These are phyloP conservation scores for Epichloe amarillans DNA, from an alignment of 2,329 filamentous ascomycete genomes.

Conservation along the genomic window DNA sequence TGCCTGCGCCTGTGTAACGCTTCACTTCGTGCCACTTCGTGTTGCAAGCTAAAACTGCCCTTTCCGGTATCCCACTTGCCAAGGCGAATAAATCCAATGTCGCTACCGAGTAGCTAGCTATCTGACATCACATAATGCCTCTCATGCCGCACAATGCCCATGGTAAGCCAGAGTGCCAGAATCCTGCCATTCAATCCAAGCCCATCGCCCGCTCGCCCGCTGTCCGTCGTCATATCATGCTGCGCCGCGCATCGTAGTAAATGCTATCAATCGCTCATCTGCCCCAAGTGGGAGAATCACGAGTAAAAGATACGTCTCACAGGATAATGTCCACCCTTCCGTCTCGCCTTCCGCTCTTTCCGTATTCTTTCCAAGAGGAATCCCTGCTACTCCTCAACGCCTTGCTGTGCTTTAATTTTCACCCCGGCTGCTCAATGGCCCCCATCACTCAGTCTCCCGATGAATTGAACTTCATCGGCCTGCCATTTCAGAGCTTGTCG, in stretches of 20 bases:
- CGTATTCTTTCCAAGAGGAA: not conserved
- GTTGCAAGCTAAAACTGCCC: not conserved
- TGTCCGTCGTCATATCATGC: not conserved
- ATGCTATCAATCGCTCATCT: too few relatives aligned
- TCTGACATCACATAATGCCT: not conserved
- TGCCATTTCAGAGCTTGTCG: conserved; percentile 60
- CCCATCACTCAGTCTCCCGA: conserved; percentile 43
- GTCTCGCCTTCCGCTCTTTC: not conserved
- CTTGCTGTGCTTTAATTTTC: not conserved
- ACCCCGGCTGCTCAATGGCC: not conserved
- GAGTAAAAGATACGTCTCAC: too few relatives aligned
- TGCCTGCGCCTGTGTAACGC: too few relatives aligned
- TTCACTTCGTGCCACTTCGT: too few relatives aligned
- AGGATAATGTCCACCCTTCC: too few relatives aligned
- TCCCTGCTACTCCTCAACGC: not conserved
- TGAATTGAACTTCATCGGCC: conserved; percentile 65
- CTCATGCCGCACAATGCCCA: not conserved
- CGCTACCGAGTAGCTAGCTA: too few relatives aligned
- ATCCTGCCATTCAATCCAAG: not conserved
- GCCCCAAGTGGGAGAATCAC: too few relatives aligned
- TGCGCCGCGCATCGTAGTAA: not conserved
- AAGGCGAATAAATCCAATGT: not conserved
- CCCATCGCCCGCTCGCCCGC: not conserved
- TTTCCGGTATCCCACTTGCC: not conserved
- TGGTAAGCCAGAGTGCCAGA: too few relatives aligned